phyloP scores from a whole-genome alignment of 225 moss, liverwort and hornwort genomes.

The Asterella californica region DNA sequence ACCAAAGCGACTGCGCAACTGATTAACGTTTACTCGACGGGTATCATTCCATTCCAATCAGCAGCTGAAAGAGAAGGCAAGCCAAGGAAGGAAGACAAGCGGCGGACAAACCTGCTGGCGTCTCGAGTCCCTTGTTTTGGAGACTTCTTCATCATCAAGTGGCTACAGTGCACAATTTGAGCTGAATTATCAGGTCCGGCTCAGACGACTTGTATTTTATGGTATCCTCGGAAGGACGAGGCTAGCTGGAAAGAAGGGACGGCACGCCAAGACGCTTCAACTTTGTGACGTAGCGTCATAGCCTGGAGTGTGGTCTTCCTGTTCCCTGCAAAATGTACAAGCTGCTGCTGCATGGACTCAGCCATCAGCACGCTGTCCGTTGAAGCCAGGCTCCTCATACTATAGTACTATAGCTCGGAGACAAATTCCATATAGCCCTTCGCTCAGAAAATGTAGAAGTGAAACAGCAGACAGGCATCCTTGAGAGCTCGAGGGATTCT shows the following conservation, averaged over 20 bases:
- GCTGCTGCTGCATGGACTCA: neutral
- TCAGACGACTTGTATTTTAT: neutral
- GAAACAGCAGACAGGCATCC: neutral
- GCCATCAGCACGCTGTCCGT: neutral
- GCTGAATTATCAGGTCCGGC: neutral
- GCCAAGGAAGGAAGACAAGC: neutral
- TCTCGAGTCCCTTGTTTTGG: neutral
- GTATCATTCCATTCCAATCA: neutral
- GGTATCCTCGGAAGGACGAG: neutral
- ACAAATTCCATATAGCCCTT: neutral
- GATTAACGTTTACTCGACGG: neutral
- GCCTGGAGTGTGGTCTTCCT: neutral
- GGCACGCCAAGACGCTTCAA: slow-evolving; percentile 1
- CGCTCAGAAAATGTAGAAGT: neutral
- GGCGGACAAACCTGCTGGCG: neutral
- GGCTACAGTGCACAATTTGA: neutral
- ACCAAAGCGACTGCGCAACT: neutral
- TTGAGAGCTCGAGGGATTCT: neutral
- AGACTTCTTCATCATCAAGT: neutral
- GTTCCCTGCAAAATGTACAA: neutral
- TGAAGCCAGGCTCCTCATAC: neutral
- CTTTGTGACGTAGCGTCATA: neutral
- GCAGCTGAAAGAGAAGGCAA: neutral
- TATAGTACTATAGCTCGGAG: no score
- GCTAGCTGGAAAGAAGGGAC: neutral